Evolutionary conservation across 2,329 filamentous ascomycete species (phyloP), one percentile per base, ranked within the genome.

Genomic region (Trichoderma harzianum): DNA sequence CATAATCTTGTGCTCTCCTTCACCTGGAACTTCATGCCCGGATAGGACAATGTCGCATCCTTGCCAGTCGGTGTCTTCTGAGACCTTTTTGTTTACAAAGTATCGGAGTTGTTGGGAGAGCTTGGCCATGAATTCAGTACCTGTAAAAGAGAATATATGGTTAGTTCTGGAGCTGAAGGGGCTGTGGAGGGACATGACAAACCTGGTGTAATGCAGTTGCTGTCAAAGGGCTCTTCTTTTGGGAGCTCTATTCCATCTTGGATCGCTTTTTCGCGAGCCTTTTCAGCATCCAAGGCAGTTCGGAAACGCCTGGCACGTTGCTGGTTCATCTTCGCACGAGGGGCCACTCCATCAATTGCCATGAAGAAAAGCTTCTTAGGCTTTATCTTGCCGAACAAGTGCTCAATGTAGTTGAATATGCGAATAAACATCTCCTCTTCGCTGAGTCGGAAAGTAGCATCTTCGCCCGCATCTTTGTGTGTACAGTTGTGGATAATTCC

Each of bases 1-100:
- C 96, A 99, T 99, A 83, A 99, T 97, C 85, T 99, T 99, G 86
- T 99, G 96, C 83, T 99, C 96, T 77, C 96, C 96, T 83, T 99
- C 97, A 77, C 96, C 96, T 7, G 96, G 96, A 30, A 98, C 95
- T 82, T 99, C 97, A 79, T 99, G 97, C 69, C 97, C 96, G 7
- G 96, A 99, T 72, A 99, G 88, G 68, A 99, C 94, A 77, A 99
- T 91, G 79, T 98, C 95, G 75, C 97, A 96, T 73, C 93, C 93
- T 83, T 99, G 96, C 96, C 96, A 99, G 78, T 99, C 96, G 62
- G 91, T 90, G 81, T 99, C 96, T 81, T 99, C 95, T 3, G 94
- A 96, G 12, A 99, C 91, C 83, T 99, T 99, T 84, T 99, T 99
- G 86, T 93, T 97, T 85, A 99, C 92, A 83, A 99, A 99, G 81